Percentiles rank a stretch among this genome's conserved stretches.
Conservation (phyloP, 352 stramenopile species). For the Globisporangium emineosum region DNA sequence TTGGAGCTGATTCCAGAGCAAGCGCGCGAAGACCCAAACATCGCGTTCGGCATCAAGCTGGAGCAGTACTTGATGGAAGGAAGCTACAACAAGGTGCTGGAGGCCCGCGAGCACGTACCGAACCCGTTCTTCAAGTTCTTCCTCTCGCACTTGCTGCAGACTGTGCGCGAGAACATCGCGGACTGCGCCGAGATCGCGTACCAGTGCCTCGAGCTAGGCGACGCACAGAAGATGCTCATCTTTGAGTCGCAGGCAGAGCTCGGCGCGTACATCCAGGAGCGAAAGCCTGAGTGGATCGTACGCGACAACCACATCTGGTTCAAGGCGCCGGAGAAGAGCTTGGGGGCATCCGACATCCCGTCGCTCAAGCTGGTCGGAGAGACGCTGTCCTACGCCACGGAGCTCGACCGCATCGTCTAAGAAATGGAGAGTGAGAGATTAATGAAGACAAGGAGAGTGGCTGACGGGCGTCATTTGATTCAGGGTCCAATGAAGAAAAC, state of each 20-base stretch:
- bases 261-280: conserved; percentile 82
- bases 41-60: conserved; percentile 87
- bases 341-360: conserved; percentile 90
- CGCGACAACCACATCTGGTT: conserved; percentile 87
- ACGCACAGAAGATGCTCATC: conserved; percentile 93
- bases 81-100: conserved; percentile 93
- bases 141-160: conserved; percentile 91
- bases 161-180: conserved; percentile 94
- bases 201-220: conserved; percentile 79
- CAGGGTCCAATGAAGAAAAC: background rate
- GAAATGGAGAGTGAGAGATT: background rate
- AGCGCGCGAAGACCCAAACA: conserved; percentile 79
- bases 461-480: background rate
- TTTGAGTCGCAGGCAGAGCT: conserved; percentile 84
- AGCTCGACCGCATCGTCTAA: conserved; percentile 93
- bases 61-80: conserved; percentile 93
- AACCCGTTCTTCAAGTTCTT: conserved; percentile 94
- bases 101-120: conserved; percentile 85
- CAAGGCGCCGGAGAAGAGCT: conserved; percentile 84
- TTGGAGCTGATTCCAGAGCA: conserved; percentile 85
- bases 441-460: background rate
- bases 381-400: conserved; percentile 94
- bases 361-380: conserved; percentile 93
- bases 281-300: conserved; percentile 90
- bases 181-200: conserved; percentile 95